Percentiles rank a stretch among this genome's conserved stretches.
These are phyloP conservation scores for Penicillium sp. DNA, from an alignment of 2,329 filamentous ascomycete species.

Conservation along the genomic window DNA sequence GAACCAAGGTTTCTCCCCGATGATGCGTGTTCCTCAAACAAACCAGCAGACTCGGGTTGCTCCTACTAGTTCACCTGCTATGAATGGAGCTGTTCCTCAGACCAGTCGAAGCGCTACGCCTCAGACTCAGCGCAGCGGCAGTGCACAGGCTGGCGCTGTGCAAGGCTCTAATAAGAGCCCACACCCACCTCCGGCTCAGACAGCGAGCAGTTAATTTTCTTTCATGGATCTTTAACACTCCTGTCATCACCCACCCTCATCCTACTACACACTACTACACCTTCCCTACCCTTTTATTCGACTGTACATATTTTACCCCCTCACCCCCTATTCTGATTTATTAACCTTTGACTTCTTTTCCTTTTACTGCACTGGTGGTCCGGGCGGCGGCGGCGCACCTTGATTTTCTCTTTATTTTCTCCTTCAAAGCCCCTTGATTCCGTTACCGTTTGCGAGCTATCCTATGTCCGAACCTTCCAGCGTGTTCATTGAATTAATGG, in stretches of 20 bases:
- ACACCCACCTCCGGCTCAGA: slow-evolving; percentile 42
- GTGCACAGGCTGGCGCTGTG: slow-evolving; percentile 40
- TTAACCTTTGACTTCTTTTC: slow-evolving; percentile 7
- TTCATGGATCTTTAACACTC: background rate
- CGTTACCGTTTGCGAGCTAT: slow-evolving; percentile 15
- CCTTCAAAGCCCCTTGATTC: slow-evolving; percentile 4
- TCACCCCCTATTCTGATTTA: slow-evolving; percentile 19
- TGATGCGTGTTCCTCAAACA: slow-evolving; percentile 53
- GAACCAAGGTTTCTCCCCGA: slow-evolving; percentile 53
- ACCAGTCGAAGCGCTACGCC: slow-evolving; percentile 48
- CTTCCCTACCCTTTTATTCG: slow-evolving; percentile 18
- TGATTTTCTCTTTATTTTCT: slow-evolving; percentile 5
- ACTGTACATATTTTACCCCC: slow-evolving; percentile 34
- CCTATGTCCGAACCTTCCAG: slow-evolving; percentile 10
- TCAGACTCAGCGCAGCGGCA: slow-evolving; percentile 47
- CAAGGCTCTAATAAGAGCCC: slow-evolving; percentile 44
- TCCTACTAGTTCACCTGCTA: slow-evolving; percentile 44
- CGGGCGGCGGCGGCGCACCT: slow-evolving; percentile 13
- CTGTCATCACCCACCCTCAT: background rate
- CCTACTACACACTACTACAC: background rate
- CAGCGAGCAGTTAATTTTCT: slow-evolving; percentile 34
- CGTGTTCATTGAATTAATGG: slow-evolving; percentile 21
- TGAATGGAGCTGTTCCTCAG: slow-evolving; percentile 45
- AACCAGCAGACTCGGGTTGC: slow-evolving; percentile 43
- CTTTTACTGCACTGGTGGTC: slow-evolving; percentile 11